A percentile compares a stretch with the other conserved stretches of the same genome.
These are phyloP conservation scores for Cladosporium sp. DNA, from an alignment of 2,329 filamentous ascomycete genomes.

Conservation along the genomic window DNA sequence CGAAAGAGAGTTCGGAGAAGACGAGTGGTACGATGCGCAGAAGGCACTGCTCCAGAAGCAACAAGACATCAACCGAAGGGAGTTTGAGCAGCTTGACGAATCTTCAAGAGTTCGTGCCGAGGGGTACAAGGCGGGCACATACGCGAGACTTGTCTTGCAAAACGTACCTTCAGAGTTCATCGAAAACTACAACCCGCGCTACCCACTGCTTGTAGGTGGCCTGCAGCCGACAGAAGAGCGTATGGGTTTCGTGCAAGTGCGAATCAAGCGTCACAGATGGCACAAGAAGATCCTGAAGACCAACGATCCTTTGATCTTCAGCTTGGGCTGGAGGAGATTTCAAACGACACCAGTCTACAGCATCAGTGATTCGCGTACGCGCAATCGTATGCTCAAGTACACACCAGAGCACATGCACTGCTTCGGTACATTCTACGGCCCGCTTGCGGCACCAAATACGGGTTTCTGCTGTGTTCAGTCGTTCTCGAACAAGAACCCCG, in stretches of 20 bases:
- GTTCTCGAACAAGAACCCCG: slow-evolving; percentile 75
- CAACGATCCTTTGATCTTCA: slow-evolving; percentile 95
- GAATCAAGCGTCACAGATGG: slow-evolving; percentile 97
- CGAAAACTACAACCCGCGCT: slow-evolving; percentile 71
- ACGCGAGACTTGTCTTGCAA: slow-evolving; percentile 85
- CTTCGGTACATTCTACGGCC: slow-evolving; percentile 91
- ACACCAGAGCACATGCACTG: slow-evolving; percentile 99
- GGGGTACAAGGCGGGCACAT: slow-evolving; percentile 86
- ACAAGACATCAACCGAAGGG: slow-evolving; percentile 90
- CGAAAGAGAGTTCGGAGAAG: slow-evolving; percentile 83
- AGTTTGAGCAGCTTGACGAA: slow-evolving; percentile 84
- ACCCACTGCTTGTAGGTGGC: slow-evolving; percentile 86
- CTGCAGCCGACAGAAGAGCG: slow-evolving; percentile 89
- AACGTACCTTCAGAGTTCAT: slow-evolving; percentile 89
- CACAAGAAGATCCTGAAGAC: slow-evolving; percentile 99
- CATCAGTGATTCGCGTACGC: slow-evolving; percentile 85
- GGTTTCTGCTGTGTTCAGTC: slow-evolving; percentile 93
- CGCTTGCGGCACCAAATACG: slow-evolving; percentile 90
- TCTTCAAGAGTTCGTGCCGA: slow-evolving; percentile 77
- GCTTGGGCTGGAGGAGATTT: slow-evolving; percentile 91
- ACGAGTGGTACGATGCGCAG: slow-evolving; percentile 97
- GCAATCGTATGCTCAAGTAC: slow-evolving; percentile 98
- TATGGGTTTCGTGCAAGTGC: slow-evolving; percentile 90
- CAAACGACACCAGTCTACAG: slow-evolving; percentile 90
- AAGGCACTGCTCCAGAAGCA: slow-evolving; percentile 95